Evolutionary conservation across 2,329 filamentous ascomycete species (phyloP).

Genomic region (Rhexocercosporidium sp.): DNA sequence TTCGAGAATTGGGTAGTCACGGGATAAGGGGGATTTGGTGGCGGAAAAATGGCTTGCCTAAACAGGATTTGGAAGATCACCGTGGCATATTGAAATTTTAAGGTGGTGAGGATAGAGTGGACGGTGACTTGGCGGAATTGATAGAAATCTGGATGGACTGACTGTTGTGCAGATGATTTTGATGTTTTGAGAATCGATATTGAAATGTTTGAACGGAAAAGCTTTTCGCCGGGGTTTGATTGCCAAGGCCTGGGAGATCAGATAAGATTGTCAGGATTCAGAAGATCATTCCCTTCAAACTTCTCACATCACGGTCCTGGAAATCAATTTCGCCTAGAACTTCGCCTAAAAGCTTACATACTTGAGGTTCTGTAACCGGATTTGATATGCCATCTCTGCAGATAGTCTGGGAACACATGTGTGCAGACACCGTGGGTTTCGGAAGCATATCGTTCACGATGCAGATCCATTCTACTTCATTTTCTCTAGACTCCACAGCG

Average conservation of each 20-base stretch:
- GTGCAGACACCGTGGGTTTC: no score
- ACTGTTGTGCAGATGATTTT: neutral
- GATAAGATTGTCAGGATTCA: neutral
- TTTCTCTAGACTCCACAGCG: no score
- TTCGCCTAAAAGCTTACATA: no score
- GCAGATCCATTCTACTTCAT: no score
- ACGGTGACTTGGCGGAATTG: neutral
- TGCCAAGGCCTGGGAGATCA: neutral
- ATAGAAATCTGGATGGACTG: neutral
- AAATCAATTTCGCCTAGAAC: neutral
- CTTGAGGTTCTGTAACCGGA: no score
- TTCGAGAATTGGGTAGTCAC: conserved; percentile 39
- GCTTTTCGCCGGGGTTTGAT: neutral
- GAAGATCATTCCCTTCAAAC: neutral
- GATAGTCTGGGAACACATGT: no score
- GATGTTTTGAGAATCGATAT: neutral
- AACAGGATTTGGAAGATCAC: neutral
- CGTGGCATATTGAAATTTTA: neutral
- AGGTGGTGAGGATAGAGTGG: no score
- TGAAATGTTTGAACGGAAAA: neutral
- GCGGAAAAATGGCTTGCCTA: neutral
- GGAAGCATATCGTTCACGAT: no score
- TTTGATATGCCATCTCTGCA: no score
- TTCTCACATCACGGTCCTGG: no score
- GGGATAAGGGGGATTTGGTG: neutral